Percentiles rank a stretch among this genome's conserved stretches.
Conservation (phyloP, 2,329 filamentous ascomycete species). For the Alternaria longipes region DNA sequence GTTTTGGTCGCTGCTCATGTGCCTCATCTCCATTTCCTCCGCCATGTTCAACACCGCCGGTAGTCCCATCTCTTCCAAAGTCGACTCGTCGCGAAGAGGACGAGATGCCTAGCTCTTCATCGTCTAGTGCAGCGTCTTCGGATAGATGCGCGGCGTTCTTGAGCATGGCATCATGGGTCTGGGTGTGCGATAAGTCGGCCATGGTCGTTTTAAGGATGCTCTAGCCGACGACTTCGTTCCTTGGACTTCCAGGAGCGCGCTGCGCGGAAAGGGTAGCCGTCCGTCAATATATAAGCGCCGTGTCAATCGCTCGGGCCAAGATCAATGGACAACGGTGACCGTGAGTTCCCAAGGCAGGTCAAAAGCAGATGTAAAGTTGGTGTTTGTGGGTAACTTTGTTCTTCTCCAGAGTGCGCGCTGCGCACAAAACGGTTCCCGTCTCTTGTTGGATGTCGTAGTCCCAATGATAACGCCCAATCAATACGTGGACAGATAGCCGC, state of each 20-base stretch:
- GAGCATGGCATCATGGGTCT: slow-evolving; percentile 22
- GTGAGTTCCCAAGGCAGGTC: background rate
- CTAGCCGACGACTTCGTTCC: background rate
- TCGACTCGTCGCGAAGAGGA: background rate
- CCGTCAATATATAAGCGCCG: background rate
- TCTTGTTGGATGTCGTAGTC: background rate
- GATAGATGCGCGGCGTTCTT: slow-evolving; percentile 20
- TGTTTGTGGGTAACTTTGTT: background rate
- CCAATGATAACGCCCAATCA: background rate
- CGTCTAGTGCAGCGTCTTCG: background rate
- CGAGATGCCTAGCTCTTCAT: slow-evolving; percentile 4
- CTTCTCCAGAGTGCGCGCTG: background rate
- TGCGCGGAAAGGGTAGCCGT: background rate
- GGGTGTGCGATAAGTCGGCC: slow-evolving; percentile 26
- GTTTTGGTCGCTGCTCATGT: background rate
- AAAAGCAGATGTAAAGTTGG: background rate
- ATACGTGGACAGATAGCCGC: background rate
- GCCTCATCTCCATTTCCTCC: background rate
- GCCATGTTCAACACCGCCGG: background rate
- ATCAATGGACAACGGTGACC: background rate
- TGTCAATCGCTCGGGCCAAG: background rate
- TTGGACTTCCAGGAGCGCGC: background rate
- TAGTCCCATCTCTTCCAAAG: slow-evolving; percentile 10
- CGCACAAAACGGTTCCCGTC: background rate
- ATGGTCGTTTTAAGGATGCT: slow-evolving; percentile 18